phyloP scores from a whole-genome alignment of 768 basidiomycete species.

The Psilocybe sp. region DNA sequence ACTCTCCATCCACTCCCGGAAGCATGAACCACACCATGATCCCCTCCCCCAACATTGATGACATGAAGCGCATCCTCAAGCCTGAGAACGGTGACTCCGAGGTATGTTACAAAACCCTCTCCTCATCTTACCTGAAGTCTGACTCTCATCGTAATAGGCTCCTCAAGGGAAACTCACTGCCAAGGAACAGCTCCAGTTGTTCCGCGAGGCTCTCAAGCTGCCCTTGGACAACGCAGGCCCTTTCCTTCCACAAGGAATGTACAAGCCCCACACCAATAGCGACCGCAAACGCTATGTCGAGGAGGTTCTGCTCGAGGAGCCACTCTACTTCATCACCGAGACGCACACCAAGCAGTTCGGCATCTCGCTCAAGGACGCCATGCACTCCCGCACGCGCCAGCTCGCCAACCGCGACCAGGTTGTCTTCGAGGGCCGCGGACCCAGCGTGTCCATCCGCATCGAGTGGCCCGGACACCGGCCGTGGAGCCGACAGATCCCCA shows the following conservation, averaged over 20 bases:
- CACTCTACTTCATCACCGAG: conserved; percentile 60
- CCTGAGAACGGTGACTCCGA: no score
- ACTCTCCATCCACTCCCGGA: no score
- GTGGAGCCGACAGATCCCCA: conserved; percentile 82
- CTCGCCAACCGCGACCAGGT: conserved; percentile 57
- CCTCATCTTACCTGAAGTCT: no score
- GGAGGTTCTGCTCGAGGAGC: conserved; percentile 59
- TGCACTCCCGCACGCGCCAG: conserved; percentile 55
- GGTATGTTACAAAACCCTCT: no score
- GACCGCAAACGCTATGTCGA: conserved; percentile 77
- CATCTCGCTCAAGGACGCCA: conserved; percentile 59
- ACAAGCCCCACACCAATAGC: conserved; percentile 74
- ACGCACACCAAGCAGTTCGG: conserved; percentile 52
- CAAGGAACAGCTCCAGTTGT: conserved; percentile 38
- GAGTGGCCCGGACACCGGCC: conserved; percentile 83
- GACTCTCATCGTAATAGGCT: no score
- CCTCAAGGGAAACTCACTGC: no score
- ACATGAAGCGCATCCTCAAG: no score
- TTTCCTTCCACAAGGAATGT: conserved; percentile 72
- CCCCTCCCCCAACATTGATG: no score
- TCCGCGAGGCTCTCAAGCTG: conserved; percentile 37
- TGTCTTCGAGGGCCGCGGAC: conserved; percentile 72
- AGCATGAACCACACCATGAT: no score
- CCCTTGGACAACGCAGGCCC: conserved; percentile 36
- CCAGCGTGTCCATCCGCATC: conserved; percentile 76